These are phyloP conservation scores for Wickerhamiella kurtzmanii DNA, from an alignment of 805 yeast species.

Conservation along the genomic window DNA sequence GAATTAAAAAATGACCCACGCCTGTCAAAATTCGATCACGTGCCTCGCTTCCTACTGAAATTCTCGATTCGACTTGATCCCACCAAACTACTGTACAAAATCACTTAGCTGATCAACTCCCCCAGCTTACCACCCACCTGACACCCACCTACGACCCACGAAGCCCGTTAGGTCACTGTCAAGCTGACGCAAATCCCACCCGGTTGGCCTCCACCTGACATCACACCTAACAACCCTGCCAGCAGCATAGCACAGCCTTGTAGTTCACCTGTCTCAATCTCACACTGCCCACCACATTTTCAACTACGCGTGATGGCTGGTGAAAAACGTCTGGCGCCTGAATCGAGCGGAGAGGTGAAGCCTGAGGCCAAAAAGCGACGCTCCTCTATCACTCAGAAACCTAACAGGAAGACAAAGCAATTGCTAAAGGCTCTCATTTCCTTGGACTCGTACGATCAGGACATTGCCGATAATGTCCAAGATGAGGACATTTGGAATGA, in stretches of 20 bases:
- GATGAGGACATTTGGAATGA: constrained; percentile 17
- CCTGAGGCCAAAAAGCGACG: not conserved
- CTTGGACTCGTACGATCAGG: constrained; percentile 18
- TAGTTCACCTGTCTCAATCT: too few species aligned
- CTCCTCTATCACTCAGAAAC: not conserved
- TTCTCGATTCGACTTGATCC: too few species aligned
- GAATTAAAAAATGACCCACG: too few species aligned
- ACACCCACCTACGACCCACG: too few species aligned
- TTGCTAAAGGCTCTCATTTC: constrained; percentile 15
- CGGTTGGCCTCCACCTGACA: too few species aligned
- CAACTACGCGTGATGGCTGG: too few species aligned
- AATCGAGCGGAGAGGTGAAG: not conserved
- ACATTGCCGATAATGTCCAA: constrained; percentile 15
- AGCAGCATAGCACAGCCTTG: too few species aligned
- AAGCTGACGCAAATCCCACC: not conserved
- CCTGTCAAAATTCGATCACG: too few species aligned
- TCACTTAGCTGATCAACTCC: not conserved
- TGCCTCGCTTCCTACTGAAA: too few species aligned
- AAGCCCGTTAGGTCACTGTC: too few species aligned
- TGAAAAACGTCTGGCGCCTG: not conserved
- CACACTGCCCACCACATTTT: not conserved
- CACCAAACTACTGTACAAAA: too few species aligned
- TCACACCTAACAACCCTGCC: too few species aligned
- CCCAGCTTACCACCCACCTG: not conserved
- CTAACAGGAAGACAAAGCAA: constrained; percentile 9